These are phyloP conservation scores for Trichoderma pleuroti DNA, from an alignment of 2,329 filamentous ascomycete genomes.

Conservation along the genomic window DNA sequence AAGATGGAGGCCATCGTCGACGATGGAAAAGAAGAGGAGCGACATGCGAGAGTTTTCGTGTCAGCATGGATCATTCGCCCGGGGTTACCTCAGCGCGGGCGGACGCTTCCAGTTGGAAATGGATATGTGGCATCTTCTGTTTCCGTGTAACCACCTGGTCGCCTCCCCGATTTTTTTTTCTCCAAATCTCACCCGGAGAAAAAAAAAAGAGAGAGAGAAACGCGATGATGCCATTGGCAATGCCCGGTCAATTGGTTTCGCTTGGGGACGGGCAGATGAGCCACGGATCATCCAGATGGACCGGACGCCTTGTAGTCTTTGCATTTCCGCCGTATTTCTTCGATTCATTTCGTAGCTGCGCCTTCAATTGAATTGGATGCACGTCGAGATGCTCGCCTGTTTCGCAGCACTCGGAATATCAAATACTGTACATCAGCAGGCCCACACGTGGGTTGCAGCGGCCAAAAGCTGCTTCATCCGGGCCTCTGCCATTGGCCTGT, in stretches of 20 bases:
- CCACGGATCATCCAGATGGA: background rate
- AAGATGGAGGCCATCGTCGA: background rate
- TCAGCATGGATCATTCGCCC: background rate
- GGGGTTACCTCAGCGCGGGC: background rate
- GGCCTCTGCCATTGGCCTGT: slow-evolving; percentile 10
- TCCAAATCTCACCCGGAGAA: background rate
- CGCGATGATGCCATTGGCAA: background rate
- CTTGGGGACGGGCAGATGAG: background rate
- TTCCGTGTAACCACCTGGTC: background rate
- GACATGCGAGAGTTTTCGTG: background rate
- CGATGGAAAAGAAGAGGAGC: background rate
- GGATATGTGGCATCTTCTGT: slow-evolving; percentile 15
- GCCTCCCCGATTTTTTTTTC: background rate
- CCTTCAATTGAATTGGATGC: background rate
- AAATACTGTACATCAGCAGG: slow-evolving; percentile 1
- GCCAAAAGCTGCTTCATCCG: background rate
- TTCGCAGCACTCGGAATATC: too few relatives aligned
- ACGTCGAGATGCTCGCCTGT: too few relatives aligned
- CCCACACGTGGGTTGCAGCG: slow-evolving; percentile 7
- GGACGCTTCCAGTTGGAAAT: background rate
- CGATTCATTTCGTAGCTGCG: background rate
- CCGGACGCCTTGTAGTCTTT: background rate
- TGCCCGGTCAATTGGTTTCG: background rate
- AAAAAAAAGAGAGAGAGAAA: background rate
- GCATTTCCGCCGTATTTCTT: background rate